These are phyloP conservation scores for Mycena capillaripes DNA, from an alignment of 768 basidiomycete genomes.

Conservation along the genomic window DNA sequence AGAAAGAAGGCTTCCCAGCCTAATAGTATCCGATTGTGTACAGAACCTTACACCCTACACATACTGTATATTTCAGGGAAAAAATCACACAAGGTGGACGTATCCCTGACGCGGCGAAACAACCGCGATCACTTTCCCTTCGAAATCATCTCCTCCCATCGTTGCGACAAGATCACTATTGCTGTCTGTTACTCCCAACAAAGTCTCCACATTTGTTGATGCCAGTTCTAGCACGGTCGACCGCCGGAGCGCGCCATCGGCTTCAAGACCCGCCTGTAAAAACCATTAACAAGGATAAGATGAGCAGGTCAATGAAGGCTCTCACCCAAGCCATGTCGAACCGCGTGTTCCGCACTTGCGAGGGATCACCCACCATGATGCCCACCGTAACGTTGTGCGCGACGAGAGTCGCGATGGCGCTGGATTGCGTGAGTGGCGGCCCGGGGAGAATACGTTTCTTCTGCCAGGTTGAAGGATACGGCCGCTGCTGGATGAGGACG, in stretches of 20 bases:
- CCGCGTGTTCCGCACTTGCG: conserved; percentile 75
- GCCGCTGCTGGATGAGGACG: conserved; percentile 75
- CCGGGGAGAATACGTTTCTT: conserved; percentile 72
- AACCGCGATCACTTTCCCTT: conserved; percentile 54
- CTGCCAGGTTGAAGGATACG: conserved; percentile 79
- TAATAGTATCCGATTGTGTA: too few relatives aligned
- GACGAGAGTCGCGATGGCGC: conserved; percentile 68
- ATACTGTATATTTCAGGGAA: too few relatives aligned
- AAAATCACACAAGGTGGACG: conserved; percentile 26
- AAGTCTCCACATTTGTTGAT: conserved; percentile 57
- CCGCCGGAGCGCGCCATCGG: conserved; percentile 52
- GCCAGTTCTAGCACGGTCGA: conserved; percentile 52
- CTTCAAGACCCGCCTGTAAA: conserved; percentile 56
- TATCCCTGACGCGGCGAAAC: conserved; percentile 40
- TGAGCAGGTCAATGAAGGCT: not conserved
- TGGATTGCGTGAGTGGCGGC: conserved; percentile 73
- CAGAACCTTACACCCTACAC: too few relatives aligned
- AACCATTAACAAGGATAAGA: not conserved
- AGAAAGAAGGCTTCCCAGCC: too few relatives aligned
- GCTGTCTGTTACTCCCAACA: conserved; percentile 51
- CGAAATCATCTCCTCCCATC: conserved; percentile 53
- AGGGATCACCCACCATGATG: conserved; percentile 66
- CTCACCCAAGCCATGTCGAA: conserved; percentile 74
- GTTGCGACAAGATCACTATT: conserved; percentile 57
- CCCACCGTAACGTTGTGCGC: conserved; percentile 75